A percentile compares a stretch with the other conserved stretches of the same genome.
phyloP scores from a whole-genome alignment of 306 rosid genomes.

The Fragaria nilgerrensis region DNA sequence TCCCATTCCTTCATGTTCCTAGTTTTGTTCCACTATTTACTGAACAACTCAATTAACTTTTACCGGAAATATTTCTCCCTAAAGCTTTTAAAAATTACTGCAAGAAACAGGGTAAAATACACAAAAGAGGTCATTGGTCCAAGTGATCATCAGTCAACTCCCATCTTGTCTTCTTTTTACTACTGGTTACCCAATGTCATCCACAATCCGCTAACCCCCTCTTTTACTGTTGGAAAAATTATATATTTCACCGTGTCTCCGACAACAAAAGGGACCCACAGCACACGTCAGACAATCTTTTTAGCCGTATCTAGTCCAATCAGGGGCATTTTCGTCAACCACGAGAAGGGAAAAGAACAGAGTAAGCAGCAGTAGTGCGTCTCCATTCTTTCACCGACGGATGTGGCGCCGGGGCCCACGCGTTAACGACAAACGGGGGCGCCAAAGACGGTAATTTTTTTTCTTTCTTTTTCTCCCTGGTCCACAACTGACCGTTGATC shows the following conservation, averaged over 20 bases:
- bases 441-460: background rate
- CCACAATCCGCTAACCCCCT: background rate
- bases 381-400: constrained; percentile 32
- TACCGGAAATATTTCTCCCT: background rate
- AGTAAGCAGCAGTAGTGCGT: background rate
- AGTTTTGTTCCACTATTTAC: background rate
- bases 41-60: background rate
- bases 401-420: constrained; percentile 39
- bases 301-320: background rate
- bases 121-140: background rate
- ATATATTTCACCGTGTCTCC: background rate
- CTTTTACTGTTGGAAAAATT: background rate
- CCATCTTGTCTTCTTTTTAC: background rate
- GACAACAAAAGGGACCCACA: background rate
- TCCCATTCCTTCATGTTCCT: background rate
- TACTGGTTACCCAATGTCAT: background rate
- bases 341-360: background rate
- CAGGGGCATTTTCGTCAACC: background rate
- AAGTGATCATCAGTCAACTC: background rate
- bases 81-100: background rate
- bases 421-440: constrained; percentile 21
- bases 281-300: background rate
- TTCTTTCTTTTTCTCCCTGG: background rate
- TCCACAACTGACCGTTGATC: constrained; percentile 41
- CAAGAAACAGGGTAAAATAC: background rate